These are phyloP conservation scores for Seminavis robusta DNA, from an alignment of 108 stramenopile genomes.

Conservation along the genomic window DNA sequence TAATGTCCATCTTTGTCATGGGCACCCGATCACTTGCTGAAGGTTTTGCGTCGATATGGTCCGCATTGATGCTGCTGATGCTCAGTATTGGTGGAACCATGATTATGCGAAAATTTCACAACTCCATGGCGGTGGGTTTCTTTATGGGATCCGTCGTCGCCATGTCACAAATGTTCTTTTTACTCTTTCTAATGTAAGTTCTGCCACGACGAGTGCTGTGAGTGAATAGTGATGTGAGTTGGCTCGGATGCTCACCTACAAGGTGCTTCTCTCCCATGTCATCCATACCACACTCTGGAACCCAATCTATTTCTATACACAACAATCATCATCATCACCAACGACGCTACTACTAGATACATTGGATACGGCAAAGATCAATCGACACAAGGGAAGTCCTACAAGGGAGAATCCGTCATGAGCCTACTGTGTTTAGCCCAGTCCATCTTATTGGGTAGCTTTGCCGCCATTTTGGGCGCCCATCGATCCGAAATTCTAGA, in stretches of 20 bases:
- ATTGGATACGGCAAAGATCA: slow-evolving; percentile 69
- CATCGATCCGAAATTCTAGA: slow-evolving; percentile 83
- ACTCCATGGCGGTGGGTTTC: slow-evolving; percentile 77
- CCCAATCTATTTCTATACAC: slow-evolving; percentile 1
- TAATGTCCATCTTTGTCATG: slow-evolving; percentile 63
- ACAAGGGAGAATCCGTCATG: slow-evolving; percentile 58
- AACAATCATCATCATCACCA: neutral
- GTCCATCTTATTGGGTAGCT: slow-evolving; percentile 62
- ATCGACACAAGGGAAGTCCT: slow-evolving; percentile 27
- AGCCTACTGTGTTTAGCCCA: slow-evolving; percentile 63
- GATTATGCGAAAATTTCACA: slow-evolving; percentile 90
- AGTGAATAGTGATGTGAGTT: too few species aligned
- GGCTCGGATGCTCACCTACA: too few species aligned
- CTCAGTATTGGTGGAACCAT: slow-evolving; percentile 85
- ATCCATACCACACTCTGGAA: too few species aligned
- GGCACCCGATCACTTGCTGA: slow-evolving; percentile 63
- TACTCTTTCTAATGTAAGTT: slow-evolving; percentile 76
- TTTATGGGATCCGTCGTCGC: slow-evolving; percentile 87
- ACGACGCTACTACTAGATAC: too few species aligned
- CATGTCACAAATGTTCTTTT: slow-evolving; percentile 77
- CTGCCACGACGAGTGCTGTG: too few species aligned
- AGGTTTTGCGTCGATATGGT: slow-evolving; percentile 74
- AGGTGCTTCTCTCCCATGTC: too few species aligned
- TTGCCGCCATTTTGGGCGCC: slow-evolving; percentile 77
- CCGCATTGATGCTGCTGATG: slow-evolving; percentile 53